These are phyloP conservation scores for Cercophora newfieldiana DNA, from an alignment of 495 filamentous ascomycete species.

Conservation along the genomic window DNA sequence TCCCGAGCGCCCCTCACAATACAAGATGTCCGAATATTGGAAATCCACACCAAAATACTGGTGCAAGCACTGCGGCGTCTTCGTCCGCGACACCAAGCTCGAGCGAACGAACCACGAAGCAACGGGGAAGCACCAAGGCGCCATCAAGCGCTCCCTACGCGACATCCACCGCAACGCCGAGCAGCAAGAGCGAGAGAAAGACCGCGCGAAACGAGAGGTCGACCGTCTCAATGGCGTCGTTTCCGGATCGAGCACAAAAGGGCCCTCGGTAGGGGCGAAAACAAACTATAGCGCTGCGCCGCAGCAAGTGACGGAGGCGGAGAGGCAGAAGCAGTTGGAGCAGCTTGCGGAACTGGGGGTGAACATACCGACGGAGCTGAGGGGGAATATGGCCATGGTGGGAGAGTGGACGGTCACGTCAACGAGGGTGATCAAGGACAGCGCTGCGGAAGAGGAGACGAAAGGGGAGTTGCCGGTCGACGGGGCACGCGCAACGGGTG, in stretches of 20 bases:
- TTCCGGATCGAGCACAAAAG: constrained; percentile 4
- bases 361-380: constrained; percentile 75
- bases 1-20: neutral
- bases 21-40: constrained; percentile 93
- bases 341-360: constrained; percentile 89
- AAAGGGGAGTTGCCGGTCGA: constrained; percentile 33
- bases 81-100: constrained; percentile 87
- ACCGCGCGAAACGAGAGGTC: constrained; percentile 81
- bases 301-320: constrained; percentile 54
- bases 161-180: constrained; percentile 83
- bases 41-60: constrained; percentile 96
- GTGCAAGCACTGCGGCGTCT: constrained; percentile 96
- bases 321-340: constrained; percentile 80
- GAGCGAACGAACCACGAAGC: constrained; percentile 89
- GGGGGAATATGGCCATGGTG: constrained; percentile 80
- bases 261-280: neutral
- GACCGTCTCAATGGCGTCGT: constrained; percentile 81
- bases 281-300: constrained; percentile 21
- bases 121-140: constrained; percentile 82
- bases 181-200: constrained; percentile 71
- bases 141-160: constrained; percentile 84
- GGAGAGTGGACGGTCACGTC: constrained; percentile 83
- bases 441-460: constrained; percentile 19
- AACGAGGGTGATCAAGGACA: constrained; percentile 45
- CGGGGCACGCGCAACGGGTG: constrained; percentile 55